Conservation (phyloP, 768 basidiomycete species). For the Exsudoporus frostii region DNA sequence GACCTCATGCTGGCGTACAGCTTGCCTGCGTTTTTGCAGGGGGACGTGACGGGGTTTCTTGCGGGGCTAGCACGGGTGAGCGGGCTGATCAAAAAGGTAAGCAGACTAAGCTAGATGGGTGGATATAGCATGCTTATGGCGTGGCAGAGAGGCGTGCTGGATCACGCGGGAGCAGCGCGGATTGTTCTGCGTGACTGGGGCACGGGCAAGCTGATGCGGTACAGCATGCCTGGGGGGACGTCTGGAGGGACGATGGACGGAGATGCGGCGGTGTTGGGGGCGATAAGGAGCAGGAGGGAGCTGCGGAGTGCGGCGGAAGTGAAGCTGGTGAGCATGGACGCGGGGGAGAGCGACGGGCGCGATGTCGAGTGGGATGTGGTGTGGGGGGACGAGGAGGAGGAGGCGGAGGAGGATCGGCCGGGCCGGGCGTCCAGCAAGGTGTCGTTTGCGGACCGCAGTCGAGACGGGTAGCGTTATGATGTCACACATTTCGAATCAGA, state of each 20-base stretch:
- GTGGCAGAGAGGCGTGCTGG: conserved; percentile 64
- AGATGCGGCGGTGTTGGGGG: conserved; percentile 50
- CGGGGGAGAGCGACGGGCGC: conserved; percentile 40
- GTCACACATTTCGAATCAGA: conserved; percentile 20
- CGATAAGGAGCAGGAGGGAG: conserved; percentile 58
- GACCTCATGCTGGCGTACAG: conserved; percentile 90
- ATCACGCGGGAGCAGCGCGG: conserved; percentile 72
- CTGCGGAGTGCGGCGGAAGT: conserved; percentile 49
- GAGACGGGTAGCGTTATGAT: conserved; percentile 18
- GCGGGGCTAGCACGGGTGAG: conserved; percentile 71
- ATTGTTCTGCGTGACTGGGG: conserved; percentile 85
- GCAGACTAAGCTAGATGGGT: conserved; percentile 6
- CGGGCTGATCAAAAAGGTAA: conserved; percentile 75
- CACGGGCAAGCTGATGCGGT: conserved; percentile 68
- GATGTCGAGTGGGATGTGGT: conserved; percentile 38
- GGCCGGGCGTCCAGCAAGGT: conserved; percentile 40
- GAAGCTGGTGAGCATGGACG: conserved; percentile 56
- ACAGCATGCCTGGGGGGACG: conserved; percentile 51
- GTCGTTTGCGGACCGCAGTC: conserved; percentile 46
- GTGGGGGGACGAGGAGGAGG: conserved; percentile 39
- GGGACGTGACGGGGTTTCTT: conserved; percentile 71
- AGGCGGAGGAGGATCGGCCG: conserved; percentile 36
- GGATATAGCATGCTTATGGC: conserved; percentile 9
- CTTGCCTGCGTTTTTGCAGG: conserved; percentile 71
- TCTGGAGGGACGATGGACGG: conserved; percentile 20